Base-by-base conservation (phyloP, 768 basidiomycete species). In the Exidia glandulosa region DNA sequence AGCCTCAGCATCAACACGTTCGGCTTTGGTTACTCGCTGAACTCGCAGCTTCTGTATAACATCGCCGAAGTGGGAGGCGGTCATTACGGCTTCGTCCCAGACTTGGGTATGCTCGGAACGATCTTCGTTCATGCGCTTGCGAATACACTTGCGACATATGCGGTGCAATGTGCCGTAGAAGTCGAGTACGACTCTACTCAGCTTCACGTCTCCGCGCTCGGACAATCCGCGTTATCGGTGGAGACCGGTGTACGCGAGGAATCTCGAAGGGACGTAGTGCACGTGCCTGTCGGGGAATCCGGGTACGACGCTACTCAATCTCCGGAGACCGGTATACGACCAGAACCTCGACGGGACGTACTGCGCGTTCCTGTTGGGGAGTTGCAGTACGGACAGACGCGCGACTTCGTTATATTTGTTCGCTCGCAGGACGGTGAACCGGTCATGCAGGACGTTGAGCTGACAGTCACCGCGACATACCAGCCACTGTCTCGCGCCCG, bases 41-140 rank as follows among this genome's bases (percentile, higher is more conserved):
- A 64, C 59, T 64, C 63, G 2, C 52, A 59, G 45, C 59, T 64
- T 6, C 63, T 64, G 32, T 25, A 30, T 32, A 31, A 62, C 3
- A 52, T 64, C 25, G 59, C 63, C 2, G 56, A 47, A 16, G 34
- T 63, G 7, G 63, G 63, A 2, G 59, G 54, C 16, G 59, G 59
- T 6, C 56, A 14, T 19, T 60, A 60, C 27, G 59, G 32, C 2
- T 60, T 60, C 36, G 56, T 64, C 30, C 56, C 63, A 10, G 63
- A 64, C 36, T 34, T 59, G 37, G 63, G 63, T 2, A 60, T 64
- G 56, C 52, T 64, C 3, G 63, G 63, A 3, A 64, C 63, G 6
- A 60, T 63, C 25, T 64, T 64, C 36, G 63, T 64, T 14, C 63
- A 64, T 36, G 62, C 63, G 25, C 45, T 62, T 23, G 59, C 63